These are phyloP conservation scores for Kodamaea sp. DNA, from an alignment of 1,139 yeast species.

Conservation along the genomic window DNA sequence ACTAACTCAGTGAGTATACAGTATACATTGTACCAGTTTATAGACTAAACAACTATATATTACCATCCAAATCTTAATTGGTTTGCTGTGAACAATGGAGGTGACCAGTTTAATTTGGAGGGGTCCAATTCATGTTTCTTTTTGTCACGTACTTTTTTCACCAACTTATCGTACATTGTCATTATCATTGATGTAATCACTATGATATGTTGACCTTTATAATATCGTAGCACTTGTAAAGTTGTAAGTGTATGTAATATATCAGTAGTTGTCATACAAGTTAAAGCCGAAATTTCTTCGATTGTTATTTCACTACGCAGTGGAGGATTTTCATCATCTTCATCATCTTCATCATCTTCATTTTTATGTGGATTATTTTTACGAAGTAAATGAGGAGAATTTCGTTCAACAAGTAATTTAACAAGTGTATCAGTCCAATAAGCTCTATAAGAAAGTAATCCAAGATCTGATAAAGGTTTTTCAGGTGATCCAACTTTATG, in stretches of 20 bases:
- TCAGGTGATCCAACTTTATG: conserved; percentile 95
- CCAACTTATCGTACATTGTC: conserved; percentile 69
- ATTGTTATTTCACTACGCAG: conserved; percentile 68
- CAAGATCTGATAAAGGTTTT: conserved; percentile 93
- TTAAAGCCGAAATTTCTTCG: conserved; percentile 81
- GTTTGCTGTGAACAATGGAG: conserved; percentile 94
- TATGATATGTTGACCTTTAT: conserved; percentile 94
- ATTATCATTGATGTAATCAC: conserved; percentile 83
- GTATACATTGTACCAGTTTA: too few species aligned
- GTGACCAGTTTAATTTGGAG: conserved; percentile 76
- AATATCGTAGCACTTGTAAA: conserved; percentile 81
- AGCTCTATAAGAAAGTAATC: conserved; percentile 88
- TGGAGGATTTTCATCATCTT: conserved; percentile 25
- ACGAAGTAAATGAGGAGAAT: conserved; percentile 36
- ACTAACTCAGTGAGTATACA: too few species aligned
- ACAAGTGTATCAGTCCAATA: conserved; percentile 93
- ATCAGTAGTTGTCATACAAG: conserved; percentile 96
- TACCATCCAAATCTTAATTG: conserved; percentile 95
- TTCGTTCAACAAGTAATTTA: conserved; percentile 63
- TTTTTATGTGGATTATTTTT: conserved; percentile 35
- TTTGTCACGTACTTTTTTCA: conserved; percentile 52
- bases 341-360: conserved; percentile 28
- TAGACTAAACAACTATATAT: too few species aligned
- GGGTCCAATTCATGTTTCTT: conserved; percentile 80
- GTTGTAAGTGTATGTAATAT: conserved; percentile 91